Conservation (phyloP, 345 rosid species). For the Luvunga scandens region DNA sequence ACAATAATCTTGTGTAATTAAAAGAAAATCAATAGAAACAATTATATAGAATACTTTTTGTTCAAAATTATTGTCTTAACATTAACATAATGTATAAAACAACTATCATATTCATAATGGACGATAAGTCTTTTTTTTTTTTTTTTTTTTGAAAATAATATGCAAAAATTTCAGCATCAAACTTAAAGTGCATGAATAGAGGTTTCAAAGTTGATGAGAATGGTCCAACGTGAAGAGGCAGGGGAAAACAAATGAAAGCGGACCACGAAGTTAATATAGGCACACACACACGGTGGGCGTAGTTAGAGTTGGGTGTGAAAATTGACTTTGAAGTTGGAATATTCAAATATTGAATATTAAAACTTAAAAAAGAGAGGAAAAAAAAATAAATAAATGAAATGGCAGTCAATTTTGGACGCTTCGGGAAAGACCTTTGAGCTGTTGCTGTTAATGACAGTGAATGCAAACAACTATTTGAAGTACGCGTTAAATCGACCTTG, state of each 20-base stretch:
- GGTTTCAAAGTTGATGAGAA: not conserved
- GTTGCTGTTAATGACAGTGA: not conserved
- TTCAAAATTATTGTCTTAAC: too few species aligned
- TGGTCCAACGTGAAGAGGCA: not conserved
- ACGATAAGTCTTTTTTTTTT: too few species aligned
- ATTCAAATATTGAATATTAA: not conserved
- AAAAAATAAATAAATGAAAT: not conserved
- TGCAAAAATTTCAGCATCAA: too few species aligned
- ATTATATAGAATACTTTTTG: too few species aligned
- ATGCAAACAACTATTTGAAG: too few species aligned
- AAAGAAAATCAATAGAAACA: too few species aligned
- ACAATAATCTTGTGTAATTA: too few species aligned
- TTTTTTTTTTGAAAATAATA: too few species aligned
- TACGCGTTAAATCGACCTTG: not conserved
- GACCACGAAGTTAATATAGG: not conserved
- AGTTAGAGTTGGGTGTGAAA: not conserved
- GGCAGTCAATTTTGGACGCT: not conserved
- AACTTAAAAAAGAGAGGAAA: not conserved
- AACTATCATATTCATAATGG: too few species aligned
- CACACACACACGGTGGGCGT: not conserved
- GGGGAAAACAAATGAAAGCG: not conserved
- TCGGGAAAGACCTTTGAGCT: not conserved
- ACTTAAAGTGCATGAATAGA: too few species aligned
- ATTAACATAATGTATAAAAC: too few species aligned
- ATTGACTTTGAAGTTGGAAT: conserved; percentile 20